Base-by-base conservation (phyloP, 75 land plant species). In the Adiantum capillusveneris region DNA sequence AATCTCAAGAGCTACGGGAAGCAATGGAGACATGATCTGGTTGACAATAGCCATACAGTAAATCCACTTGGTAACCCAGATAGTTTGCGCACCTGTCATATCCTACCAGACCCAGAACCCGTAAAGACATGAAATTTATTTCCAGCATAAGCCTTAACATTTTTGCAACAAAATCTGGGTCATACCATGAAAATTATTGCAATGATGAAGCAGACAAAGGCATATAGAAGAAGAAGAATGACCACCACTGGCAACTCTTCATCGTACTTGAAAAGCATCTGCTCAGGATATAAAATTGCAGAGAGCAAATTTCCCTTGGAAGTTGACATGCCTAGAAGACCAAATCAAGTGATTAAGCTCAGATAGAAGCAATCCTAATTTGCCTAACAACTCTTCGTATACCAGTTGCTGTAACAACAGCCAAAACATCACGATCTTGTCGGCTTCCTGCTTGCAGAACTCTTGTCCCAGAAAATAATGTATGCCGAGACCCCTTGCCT, bases 261-360 rank as follows among this genome's bases (percentile, higher is more conserved):
- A 44, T 73, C 76, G 56, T 73, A 73, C 52, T 67, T 73, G 27
- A 73, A 73, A 50, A 67, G 53, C 76, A 73, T 73, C 62, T 73
- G 65, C 54, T 73, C 57, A 28, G 76, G 76, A 43, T 73, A 73
- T 44, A 73, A 66, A 43, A 73, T 73, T 18, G 63, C 36, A 34
- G 76, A 39, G 22, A 73, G 31, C 31, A 73, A 45, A 37, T 62
- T 44, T 31, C 76, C 76, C 36, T 73, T 73, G 43, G 76, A 73
- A 26, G 76, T 73, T 21, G 56, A 46, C 76, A 73, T 66, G n/a
- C 76, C 76, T 73, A 50, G 14, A 11, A 16, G 57, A 25, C 34
- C 21, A 5, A 27, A 37, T 2, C 5, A 31, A 60, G 11, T 0
- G 13, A n/a, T n/a, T n/a, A n/a, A n/a, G n/a, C n/a, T n/a, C n/a